Percentiles rank a stretch among this genome's conserved stretches.
phyloP scores from a whole-genome alignment of 179 eudicot genomes.

The Sideroxylon spinosum region DNA sequence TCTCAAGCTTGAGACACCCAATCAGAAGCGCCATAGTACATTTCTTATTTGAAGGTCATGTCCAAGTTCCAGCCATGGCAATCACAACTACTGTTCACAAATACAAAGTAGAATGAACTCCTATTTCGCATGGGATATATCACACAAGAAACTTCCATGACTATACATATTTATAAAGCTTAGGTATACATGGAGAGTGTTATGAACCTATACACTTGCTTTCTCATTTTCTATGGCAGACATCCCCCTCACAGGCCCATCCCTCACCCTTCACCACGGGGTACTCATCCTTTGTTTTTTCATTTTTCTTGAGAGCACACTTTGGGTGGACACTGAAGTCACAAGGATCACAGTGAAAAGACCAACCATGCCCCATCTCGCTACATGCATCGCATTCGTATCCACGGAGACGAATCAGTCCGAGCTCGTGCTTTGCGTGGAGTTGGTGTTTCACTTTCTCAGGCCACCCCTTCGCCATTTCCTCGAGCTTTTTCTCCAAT shows the following conservation, averaged over 20 bases:
- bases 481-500: constrained; percentile 45
- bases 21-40: background rate
- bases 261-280: constrained; percentile 19
- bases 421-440: constrained; percentile 33
- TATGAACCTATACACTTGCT: background rate
- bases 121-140: background rate
- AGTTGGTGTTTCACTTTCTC: constrained; percentile 25
- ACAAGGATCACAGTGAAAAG: constrained; percentile 43
- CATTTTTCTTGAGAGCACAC: constrained; percentile 34
- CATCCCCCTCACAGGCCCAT: constrained; percentile 45
- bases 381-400: constrained; percentile 39
- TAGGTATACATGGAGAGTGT: no score
- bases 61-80: background rate
- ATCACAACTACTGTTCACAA: background rate
- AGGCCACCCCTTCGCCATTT: constrained; percentile 64
- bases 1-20: background rate
- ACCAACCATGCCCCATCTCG: constrained; percentile 43
- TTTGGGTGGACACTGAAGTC: constrained; percentile 50
- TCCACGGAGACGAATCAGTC: constrained; percentile 21
- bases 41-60: background rate
- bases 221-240: constrained; percentile 24
- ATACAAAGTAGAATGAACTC: background rate
- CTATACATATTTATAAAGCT: no score
- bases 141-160: background rate
- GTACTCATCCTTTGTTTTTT: background rate